These are phyloP conservation scores for Trichocladium antarcticum DNA, from an alignment of 495 filamentous ascomycete species.

Conservation along the genomic window DNA sequence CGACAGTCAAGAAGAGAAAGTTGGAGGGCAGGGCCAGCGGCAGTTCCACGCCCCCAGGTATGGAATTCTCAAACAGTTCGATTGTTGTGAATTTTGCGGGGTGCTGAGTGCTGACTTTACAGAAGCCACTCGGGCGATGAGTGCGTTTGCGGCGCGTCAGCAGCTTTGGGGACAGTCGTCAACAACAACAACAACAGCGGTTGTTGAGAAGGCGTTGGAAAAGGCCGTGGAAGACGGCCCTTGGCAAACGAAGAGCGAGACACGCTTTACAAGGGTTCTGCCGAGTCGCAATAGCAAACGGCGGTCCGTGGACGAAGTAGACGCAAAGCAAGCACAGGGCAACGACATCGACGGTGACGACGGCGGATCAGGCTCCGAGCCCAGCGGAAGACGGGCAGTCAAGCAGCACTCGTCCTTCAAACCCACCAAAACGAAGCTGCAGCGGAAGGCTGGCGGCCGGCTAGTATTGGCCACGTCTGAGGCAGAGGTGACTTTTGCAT, in stretches of 20 bases:
- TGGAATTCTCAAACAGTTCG: neutral
- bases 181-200: neutral
- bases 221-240: neutral
- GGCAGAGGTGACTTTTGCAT: conserved; percentile 33
- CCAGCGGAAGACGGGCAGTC: neutral
- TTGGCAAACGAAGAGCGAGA: neutral
- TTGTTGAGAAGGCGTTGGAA: neutral
- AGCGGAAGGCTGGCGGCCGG: conserved; percentile 27
- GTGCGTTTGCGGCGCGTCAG: conserved; percentile 42
- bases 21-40: conserved; percentile 23
- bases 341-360: neutral
- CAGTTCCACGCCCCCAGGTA: conserved; percentile 16
- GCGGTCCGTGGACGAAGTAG: conserved; percentile 1
- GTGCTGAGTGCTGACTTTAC: conserved; percentile 1
- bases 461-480: conserved; percentile 28
- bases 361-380: neutral
- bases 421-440: conserved; percentile 34
- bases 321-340: neutral
- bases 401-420: conserved; percentile 33
- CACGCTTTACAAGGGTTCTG: neutral
- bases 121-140: conserved; percentile 29
- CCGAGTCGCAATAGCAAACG: conserved; percentile 6
- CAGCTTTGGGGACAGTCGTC: conserved; percentile 22
- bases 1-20: conserved; percentile 34
- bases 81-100: neutral